Conservation (phyloP, 2,329 filamentous ascomycete species). For the Geosmithia putterillii region DNA sequence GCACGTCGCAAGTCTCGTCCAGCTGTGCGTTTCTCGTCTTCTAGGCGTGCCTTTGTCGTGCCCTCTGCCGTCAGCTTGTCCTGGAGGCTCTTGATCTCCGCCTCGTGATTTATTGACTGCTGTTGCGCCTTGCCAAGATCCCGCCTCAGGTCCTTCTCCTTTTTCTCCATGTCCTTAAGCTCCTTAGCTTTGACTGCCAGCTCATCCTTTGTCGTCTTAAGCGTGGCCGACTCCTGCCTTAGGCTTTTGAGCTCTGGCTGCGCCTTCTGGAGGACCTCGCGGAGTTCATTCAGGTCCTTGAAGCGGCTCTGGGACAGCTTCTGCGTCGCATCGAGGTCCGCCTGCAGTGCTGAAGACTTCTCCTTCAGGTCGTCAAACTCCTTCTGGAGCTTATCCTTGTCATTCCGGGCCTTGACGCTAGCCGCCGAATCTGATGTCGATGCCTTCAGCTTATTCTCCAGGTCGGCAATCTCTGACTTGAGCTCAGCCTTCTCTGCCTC, state of each 20-base stretch:
- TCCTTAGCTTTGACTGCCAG: conserved; percentile 46
- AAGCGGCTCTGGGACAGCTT: conserved; percentile 78
- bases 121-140: conserved; percentile 62
- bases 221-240: conserved; percentile 60
- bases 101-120: conserved; percentile 59
- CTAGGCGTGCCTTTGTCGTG: conserved; percentile 56
- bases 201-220: conserved; percentile 67
- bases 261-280: conserved; percentile 68
- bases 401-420: conserved; percentile 43
- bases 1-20: conserved; percentile 67
- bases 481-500: conserved; percentile 56
- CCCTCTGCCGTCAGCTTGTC: conserved; percentile 70
- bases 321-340: conserved; percentile 75
- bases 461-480: conserved; percentile 45
- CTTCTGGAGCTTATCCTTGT: conserved; percentile 41
- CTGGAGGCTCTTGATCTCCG: conserved; percentile 64
- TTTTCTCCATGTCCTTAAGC: conserved; percentile 64
- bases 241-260: conserved; percentile 77
- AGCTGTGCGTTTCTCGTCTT: conserved; percentile 64
- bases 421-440: conserved; percentile 22
- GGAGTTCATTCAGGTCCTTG: conserved; percentile 73
- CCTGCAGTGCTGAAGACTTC: conserved; percentile 59
- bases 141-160: conserved; percentile 67
- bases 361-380: conserved; percentile 58
- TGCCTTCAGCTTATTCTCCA: conserved; percentile 57